Conservation (phyloP, 768 basidiomycete species). For the Amanita fuliginea region DNA sequence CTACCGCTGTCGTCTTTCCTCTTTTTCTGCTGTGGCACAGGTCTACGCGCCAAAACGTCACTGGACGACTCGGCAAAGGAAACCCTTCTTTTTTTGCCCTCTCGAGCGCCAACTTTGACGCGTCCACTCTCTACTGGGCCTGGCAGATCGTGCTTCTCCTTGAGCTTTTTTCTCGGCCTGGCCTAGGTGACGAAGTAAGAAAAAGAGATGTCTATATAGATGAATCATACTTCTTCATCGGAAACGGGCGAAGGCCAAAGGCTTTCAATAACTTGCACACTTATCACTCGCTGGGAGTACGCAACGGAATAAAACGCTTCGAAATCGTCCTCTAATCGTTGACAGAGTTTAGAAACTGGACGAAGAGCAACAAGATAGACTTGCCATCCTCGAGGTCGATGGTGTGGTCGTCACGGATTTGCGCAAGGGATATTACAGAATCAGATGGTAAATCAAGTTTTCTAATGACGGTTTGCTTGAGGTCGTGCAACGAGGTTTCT, state of each 20-base stretch:
- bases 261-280: constrained; percentile 28
- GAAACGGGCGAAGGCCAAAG: background rate
- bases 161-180: background rate
- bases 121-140: background rate
- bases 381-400: constrained; percentile 75
- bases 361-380: constrained; percentile 9
- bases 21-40: constrained; percentile 11
- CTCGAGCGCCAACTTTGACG: background rate
- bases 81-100: constrained; percentile 1
- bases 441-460: constrained; percentile 44
- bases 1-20: background rate
- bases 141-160: background rate
- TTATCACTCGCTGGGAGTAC: constrained; percentile 18
- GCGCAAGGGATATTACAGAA: constrained; percentile 27
- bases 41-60: background rate
- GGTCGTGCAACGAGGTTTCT: constrained; percentile 54
- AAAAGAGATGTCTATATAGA: background rate
- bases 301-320: constrained; percentile 53
- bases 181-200: background rate
- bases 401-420: constrained; percentile 38
- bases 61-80: background rate
- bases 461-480: constrained; percentile 43
- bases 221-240: background rate
- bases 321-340: constrained; percentile 60
- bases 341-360: constrained; percentile 1